A percentile compares a stretch with the other conserved stretches of the same genome.
phyloP scores from a whole-genome alignment of 768 basidiomycete species.

The Rhodotorula kratochvilovae region DNA sequence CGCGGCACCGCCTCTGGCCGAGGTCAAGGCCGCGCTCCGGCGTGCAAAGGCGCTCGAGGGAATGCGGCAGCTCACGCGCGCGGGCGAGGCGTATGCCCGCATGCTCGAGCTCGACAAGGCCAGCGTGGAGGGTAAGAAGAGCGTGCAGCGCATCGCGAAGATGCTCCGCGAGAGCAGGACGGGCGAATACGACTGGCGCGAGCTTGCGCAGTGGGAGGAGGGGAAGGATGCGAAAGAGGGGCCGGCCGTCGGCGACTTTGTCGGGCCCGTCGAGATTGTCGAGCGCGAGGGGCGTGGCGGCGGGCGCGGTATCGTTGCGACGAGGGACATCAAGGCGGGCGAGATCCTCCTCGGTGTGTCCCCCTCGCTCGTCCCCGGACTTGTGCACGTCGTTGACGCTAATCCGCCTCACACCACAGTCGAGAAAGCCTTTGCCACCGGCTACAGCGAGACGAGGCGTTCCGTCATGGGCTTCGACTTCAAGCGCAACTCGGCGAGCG shows the following conservation, averaged over 20 bases:
- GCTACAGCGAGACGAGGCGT: no score
- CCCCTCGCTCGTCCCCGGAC: not conserved
- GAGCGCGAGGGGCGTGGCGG: not conserved
- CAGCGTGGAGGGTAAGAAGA: not conserved
- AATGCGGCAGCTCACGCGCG: not conserved
- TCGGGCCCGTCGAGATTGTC: conserved; percentile 15
- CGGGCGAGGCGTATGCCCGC: not conserved
- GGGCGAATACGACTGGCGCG: conserved; percentile 17
- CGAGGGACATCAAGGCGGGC: conserved; percentile 18
- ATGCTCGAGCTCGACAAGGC: not conserved
- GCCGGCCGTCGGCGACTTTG: not conserved
- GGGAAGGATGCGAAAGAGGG: not conserved
- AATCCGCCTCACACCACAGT: not conserved
- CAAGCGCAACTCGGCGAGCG: not conserved
- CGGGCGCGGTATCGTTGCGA: conserved; percentile 21
- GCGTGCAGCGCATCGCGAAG: not conserved
- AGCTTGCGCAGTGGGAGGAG: not conserved
- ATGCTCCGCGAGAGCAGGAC: not conserved
- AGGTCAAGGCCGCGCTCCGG: conserved; percentile 69
- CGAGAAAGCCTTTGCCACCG: not conserved
- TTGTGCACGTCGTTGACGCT: no score
- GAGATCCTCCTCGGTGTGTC: conserved; percentile 21
- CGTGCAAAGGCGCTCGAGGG: conserved; percentile 6
- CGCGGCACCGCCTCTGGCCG: not conserved
- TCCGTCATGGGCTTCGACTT: no score